Conservation (phyloP, 768 basidiomycete genomes). For the Hypholoma sublateritium region DNA sequence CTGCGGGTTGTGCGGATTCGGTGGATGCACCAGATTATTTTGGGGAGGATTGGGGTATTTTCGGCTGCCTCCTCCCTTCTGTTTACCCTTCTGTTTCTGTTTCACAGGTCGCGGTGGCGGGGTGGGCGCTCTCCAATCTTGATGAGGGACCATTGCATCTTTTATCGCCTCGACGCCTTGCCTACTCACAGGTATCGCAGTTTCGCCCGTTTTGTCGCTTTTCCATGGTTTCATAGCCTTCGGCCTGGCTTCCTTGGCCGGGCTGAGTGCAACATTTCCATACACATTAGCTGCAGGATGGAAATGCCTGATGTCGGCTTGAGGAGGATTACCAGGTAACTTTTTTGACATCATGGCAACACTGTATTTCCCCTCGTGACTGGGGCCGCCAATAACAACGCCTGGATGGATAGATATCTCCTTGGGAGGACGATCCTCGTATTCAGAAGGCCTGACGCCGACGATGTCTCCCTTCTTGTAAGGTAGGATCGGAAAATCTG, state of each 20-base stretch:
- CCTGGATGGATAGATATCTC: conserved; percentile 23
- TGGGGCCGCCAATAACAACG: conserved; percentile 17
- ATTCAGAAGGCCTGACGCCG: conserved; percentile 17
- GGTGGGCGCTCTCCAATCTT: conserved; percentile 11
- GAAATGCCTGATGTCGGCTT: conserved; percentile 13
- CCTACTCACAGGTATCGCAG: conserved; percentile 11
- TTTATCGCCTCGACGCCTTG: conserved; percentile 7
- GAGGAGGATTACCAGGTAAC: conserved; percentile 22
- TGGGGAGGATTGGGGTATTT: neutral
- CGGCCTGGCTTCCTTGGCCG: conserved; percentile 6
- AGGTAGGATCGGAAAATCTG: conserved; percentile 1
- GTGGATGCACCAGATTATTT: too few relatives aligned
- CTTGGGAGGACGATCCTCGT: conserved; percentile 15
- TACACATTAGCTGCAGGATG: conserved; percentile 13
- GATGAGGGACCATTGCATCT: conserved; percentile 11
- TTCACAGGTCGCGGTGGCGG: conserved; percentile 6
- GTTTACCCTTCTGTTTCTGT: neutral
- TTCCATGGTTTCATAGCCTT: conserved; percentile 19
- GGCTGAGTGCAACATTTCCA: conserved; percentile 17
- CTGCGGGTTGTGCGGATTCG: too few relatives aligned
- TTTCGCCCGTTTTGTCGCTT: conserved; percentile 11
- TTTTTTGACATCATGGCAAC: conserved; percentile 26
- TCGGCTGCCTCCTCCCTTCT: neutral
- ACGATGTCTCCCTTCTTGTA: conserved; percentile 17
- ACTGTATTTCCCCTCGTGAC: conserved; percentile 13